Evolutionary conservation across 169 alveolate species (phyloP).

Genomic region (Babesia divergens): DNA sequence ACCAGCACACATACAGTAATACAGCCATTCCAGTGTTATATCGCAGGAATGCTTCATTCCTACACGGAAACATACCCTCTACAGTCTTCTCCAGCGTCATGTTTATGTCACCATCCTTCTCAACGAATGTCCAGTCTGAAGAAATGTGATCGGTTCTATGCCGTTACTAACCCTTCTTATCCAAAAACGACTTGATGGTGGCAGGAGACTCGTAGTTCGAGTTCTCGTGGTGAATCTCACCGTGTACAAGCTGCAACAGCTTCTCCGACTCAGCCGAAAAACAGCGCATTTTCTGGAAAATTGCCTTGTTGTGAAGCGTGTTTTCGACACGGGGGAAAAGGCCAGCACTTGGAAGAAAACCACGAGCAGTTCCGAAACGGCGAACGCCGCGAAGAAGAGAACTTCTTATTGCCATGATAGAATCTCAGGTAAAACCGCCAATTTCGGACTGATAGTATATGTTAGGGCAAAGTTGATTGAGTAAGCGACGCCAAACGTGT

Average conservation of each 20-base stretch:
- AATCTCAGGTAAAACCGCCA: no score
- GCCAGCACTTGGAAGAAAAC: not conserved
- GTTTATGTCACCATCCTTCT: constrained; percentile 80
- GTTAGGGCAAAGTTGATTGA: no score
- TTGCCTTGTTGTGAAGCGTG: not conserved
- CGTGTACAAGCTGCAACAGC: constrained; percentile 73
- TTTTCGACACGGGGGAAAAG: not conserved
- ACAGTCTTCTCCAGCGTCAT: constrained; percentile 77
- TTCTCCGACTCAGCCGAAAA: constrained; percentile 75
- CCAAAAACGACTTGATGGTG: constrained; percentile 69
- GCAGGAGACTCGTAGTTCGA: constrained; percentile 79
- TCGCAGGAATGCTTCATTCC: no score
- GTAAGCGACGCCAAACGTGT: no score
- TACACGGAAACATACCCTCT: constrained; percentile 75
- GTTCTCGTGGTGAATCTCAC: constrained; percentile 78
- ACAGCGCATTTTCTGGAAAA: constrained; percentile 15
- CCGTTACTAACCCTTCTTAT: constrained; percentile 36
- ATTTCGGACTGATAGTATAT: no score
- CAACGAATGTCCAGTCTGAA: constrained; percentile 78
- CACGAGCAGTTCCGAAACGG: constrained; percentile 16
- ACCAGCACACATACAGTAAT: no score
- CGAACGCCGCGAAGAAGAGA: constrained; percentile 14
- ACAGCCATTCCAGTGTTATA: no score
- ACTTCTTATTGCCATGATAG: not conserved
- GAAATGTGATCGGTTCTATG: no score